Evolutionary conservation across 352 stramenopile species (phyloP), one percentile per base, ranked within the genome.

Genomic region (Phytophthora podocarpi): DNA sequence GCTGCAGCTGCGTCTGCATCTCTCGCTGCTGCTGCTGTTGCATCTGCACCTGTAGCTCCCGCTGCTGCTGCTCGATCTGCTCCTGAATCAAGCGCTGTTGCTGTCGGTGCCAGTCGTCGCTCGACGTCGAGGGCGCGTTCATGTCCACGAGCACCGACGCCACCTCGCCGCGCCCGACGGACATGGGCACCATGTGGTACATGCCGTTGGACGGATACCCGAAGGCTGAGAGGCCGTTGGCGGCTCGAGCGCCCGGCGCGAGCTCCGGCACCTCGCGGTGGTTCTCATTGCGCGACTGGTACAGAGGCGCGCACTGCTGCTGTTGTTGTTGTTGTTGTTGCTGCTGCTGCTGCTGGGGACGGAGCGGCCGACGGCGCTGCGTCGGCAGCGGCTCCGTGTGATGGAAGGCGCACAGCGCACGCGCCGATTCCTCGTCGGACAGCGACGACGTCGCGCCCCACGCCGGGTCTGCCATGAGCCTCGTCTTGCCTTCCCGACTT

Each of bases 391-490:
- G 39, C 28, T 50, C 30, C 31, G 13, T 63, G 13, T 59, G 31
- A 15, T 64, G 62, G 40, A 73, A 72, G 42, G 53, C 47, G 35
- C 48, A 70, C 47, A 78, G 34, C 28, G 62, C 42, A 16, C 41
- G 64, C 20, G 63, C 67, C n/a, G 40, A 70, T 35, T 72, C 57
- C 40, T 73, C 67, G 45, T 76, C 63, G 6, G 62, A 75, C 23
- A 72, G 45, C 26, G 58, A 49, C 51, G 31, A 54, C 37, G 16
- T 24, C 52, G 52, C 24, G 11, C 62, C 67, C 67, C 70, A 70
- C 36, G 47, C 59, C 54, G 55, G 64, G 42, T 77, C 59, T 30
- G 67, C 62, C 68, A 77, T 77, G 9, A 36, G 12, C 20, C 18
- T 28, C n/a, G n/a, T n/a, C 6, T 39, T 30, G 18, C 18, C 31